Evolutionary conservation across 495 filamentous ascomycete species (phyloP), one percentile per base, ranked within the genome.

Genomic region (Achaetomiella virescens): DNA sequence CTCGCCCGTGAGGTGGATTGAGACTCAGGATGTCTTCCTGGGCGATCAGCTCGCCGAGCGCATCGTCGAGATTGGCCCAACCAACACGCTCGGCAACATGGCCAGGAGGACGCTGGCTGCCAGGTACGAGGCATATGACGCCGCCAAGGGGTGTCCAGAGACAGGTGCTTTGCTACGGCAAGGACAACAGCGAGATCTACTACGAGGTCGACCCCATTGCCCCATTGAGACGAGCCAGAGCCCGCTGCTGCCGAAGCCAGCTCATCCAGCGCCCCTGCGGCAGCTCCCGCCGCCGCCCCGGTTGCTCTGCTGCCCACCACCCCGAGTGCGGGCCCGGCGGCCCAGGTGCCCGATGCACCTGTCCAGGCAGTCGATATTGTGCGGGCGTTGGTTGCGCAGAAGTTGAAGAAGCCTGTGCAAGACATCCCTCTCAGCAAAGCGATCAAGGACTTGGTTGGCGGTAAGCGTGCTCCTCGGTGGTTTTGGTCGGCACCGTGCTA

Each of bases 81-180:
- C 92, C 59, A 93, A 99, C 71, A 99, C 93, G n/a, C 80, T 99
- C 25, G 92, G 93, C 65, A 91, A 87, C 44, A 99, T 99, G 93
- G 93, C 93, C 45, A 93, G 91, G 75, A 81, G 93, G 58, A 99
- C 93, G 29, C 79, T 99, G 33, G 90, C 91, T 43, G 89, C 91
- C 62, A 97, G 97, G 72, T 99, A 99, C 73, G 95, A 99, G 81
- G 91, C 93, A 56, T 96, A 96, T 70, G 93, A 99, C 72, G 93
- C 95, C 27, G 93, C 93, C 27, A 91, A 90, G 63, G 96, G n/a
- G 91, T 0, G 84, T 96, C 17, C 91, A 97, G 70, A 84, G 93
- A 61, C 91, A 97, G 72, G 97, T 99, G 71, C 83, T 97, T 38
- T 97, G 93, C 78, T 99, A 97, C 79, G 97, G 95, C 74, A 99